Evolutionary conservation across 2,329 filamentous ascomycete species (phyloP), one percentile per base, ranked within the genome.

Genomic region (Truncatella angustata): DNA sequence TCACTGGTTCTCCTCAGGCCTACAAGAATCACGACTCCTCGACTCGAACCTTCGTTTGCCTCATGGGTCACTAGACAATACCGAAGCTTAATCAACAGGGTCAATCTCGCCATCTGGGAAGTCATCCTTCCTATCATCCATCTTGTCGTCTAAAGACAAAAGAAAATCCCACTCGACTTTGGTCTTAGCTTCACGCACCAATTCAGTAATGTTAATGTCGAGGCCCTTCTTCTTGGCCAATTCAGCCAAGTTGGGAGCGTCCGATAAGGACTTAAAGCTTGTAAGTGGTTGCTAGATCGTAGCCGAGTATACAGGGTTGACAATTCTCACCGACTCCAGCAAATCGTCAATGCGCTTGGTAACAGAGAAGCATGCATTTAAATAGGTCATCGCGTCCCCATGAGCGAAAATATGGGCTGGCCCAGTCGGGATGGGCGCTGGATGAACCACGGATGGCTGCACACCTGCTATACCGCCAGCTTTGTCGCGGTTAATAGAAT

Each of bases 401-500:
- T 80, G 77, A 40, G 84, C 81, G 50, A 87, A 70, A 30, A 84
- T 82, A 66, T 88, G 84, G 16, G 86, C 84, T 55, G 81, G 76
- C 26, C 81, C 82, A 28, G 73, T 68, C 21, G 71, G 66, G 30
- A 64, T n/a, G n/a, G n/a, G n/a, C n/a, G n/a, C 58, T 14, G 62
- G 21, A 40, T 12, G 50, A 35, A 50, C 35, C 7, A 34, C 47
- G 23, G 47, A n/a, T 50, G 66, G 63, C 57, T 67, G 76, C 50
- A 74, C 74, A 50, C 75, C 71, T 28, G 71, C 74, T 50, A 78
- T 69, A 53, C 78, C 66, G 40, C 77, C 77, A 24, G 69, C 69
- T 50, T 87, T 84, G 57, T 87, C 81, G 56, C 82, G 76, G 61
- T 96, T 89, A 53, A 96, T 84, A 11, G 88, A 84, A 59, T 92